Evolutionary conservation across 2,329 filamentous ascomycete species (phyloP).

Genomic region (Sclerotinia glacialis): DNA sequence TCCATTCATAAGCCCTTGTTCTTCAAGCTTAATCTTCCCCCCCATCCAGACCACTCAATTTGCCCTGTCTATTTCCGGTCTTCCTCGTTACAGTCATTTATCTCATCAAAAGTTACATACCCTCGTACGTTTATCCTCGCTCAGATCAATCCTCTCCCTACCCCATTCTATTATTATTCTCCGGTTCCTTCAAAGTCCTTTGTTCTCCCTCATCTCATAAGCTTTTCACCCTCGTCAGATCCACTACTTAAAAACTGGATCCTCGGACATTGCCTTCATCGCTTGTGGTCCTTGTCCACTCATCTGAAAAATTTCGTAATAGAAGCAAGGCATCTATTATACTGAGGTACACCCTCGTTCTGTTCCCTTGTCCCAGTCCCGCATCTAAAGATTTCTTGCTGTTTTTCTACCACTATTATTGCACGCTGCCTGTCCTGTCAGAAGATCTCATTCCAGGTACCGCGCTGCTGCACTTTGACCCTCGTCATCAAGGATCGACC

Average conservation of each 20-base stretch:
- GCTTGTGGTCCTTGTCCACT: constrained; percentile 31
- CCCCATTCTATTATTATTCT: constrained; percentile 31
- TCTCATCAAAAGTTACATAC: constrained; percentile 22
- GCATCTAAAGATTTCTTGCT: constrained; percentile 24
- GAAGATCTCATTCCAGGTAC: constrained; percentile 36
- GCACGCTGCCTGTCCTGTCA: constrained; percentile 31
- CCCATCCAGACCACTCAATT: constrained; percentile 14
- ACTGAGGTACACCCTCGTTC: constrained; percentile 39
- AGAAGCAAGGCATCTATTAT: constrained; percentile 38
- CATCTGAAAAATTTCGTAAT: constrained; percentile 35
- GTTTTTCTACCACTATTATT: constrained; percentile 28
- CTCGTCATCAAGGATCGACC: constrained; percentile 39
- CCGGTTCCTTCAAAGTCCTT: constrained; percentile 30
- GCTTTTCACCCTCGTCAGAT: constrained; percentile 33
- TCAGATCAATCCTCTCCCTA: constrained; percentile 34
- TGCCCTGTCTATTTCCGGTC: constrained; percentile 13
- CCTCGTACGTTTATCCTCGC: constrained; percentile 34
- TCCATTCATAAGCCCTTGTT: constrained; percentile 18
- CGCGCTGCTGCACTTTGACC: constrained; percentile 36
- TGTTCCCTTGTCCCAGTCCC: constrained; percentile 35
- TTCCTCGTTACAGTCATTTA: constrained; percentile 26
- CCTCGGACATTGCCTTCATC: constrained; percentile 38
- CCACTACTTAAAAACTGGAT: constrained; percentile 35
- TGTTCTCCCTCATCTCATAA: constrained; percentile 21
- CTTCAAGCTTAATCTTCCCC: constrained; percentile 22